phyloP scores from a whole-genome alignment of 2,329 filamentous ascomycete genomes.

The Rhinocladiella similis region DNA sequence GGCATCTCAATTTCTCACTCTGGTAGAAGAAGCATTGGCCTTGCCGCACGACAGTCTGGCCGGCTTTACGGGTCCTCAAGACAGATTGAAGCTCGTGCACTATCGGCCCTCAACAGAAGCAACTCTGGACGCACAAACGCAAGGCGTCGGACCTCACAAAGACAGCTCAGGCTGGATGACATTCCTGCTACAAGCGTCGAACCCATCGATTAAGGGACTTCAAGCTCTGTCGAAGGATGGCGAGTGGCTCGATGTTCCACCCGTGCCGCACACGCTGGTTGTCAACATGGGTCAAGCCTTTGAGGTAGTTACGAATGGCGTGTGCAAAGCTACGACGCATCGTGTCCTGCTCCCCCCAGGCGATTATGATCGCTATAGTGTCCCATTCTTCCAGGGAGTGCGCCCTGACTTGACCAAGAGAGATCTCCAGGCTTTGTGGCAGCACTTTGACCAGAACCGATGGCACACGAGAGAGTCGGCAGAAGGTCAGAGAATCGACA shows the following conservation, averaged over 20 bases:
- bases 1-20: slow-evolving; percentile 55
- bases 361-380: slow-evolving; percentile 42
- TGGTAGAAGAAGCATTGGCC: slow-evolving; percentile 57
- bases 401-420: slow-evolving; percentile 46
- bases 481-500: slow-evolving; percentile 46
- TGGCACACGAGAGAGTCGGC: slow-evolving; percentile 35
- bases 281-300: slow-evolving; percentile 51
- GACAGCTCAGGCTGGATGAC: slow-evolving; percentile 56
- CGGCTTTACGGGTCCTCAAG: slow-evolving; percentile 56
- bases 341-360: slow-evolving; percentile 41
- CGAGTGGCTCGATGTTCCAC: slow-evolving; percentile 47
- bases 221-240: slow-evolving; percentile 49
- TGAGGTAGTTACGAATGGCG: slow-evolving; percentile 44
- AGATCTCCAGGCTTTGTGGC: slow-evolving; percentile 41
- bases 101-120: slow-evolving; percentile 38
- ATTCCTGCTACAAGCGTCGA: slow-evolving; percentile 61
- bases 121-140: slow-evolving; percentile 48
- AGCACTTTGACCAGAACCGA: slow-evolving; percentile 37
- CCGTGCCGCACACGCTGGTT: slow-evolving; percentile 45
- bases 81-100: slow-evolving; percentile 48
- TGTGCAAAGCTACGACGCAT: slow-evolving; percentile 46
- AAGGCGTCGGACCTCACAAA: slow-evolving; percentile 50
- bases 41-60: slow-evolving; percentile 52
- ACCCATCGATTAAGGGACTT: slow-evolving; percentile 48
- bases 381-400: slow-evolving; percentile 53